Evolutionary conservation across 208 protist genomes (phyloP).

Genomic region (Trypanosoma melophagium): DNA sequence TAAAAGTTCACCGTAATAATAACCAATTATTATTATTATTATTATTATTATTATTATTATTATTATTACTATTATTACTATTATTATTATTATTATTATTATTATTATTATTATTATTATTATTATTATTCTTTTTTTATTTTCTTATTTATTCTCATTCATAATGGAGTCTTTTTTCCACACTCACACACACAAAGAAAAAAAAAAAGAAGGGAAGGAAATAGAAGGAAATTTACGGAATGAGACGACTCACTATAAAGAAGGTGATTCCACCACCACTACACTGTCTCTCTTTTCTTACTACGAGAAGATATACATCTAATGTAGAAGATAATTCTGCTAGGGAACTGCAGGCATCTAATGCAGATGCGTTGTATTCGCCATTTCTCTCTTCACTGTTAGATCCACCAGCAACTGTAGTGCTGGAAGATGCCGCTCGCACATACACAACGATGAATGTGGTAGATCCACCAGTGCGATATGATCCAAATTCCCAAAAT

Average conservation of each 20-base stretch:
- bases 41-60: not conserved
- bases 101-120: not conserved
- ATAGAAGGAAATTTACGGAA: not conserved
- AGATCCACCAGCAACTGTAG: constrained; percentile 59
- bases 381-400: constrained; percentile 66
- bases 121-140: not conserved
- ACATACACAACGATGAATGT: constrained; percentile 86
- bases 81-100: not conserved
- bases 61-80: not conserved
- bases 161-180: not conserved
- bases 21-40: too few relatives aligned
- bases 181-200: too few relatives aligned
- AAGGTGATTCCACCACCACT: not conserved
- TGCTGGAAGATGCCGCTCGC: constrained; percentile 65
- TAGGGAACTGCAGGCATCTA: not conserved
- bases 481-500: constrained; percentile 60
- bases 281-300: not conserved
- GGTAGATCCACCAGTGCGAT: constrained; percentile 56
- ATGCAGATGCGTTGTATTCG: constrained; percentile 7
- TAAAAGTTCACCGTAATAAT: too few relatives aligned
- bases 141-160: not conserved
- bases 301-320: not conserved
- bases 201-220: not conserved
- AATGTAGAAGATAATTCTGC: too few relatives aligned
- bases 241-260: not conserved